These are phyloP conservation scores for Bromus sterilis DNA, from an alignment of 176 grass and related monocot species.

Conservation along the genomic window DNA sequence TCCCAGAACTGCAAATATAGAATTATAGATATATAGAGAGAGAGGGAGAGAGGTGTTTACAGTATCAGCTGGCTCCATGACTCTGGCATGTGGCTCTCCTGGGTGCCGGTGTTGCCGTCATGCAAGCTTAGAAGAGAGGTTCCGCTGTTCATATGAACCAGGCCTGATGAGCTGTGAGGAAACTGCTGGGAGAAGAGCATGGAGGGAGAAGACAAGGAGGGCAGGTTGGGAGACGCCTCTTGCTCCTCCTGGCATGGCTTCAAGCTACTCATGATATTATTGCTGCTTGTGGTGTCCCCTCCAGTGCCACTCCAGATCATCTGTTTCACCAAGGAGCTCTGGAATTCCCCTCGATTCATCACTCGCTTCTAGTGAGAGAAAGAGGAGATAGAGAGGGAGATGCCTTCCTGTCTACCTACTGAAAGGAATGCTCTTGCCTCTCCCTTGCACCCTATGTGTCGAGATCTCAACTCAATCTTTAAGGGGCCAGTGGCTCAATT, in stretches of 20 bases:
- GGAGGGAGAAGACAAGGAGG: conserved; percentile 56
- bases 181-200: conserved; percentile 52
- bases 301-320: conserved; percentile 51
- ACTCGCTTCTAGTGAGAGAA: conserved; percentile 13
- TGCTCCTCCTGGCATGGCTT: conserved; percentile 52
- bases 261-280: conserved; percentile 35
- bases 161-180: conserved; percentile 16
- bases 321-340: conserved; percentile 75
- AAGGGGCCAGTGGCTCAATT: conserved; percentile 24
- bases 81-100: conserved; percentile 53
- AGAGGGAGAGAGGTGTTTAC: conserved; percentile 41
- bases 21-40: conserved; percentile 5
- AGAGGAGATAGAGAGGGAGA: background rate
- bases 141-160: conserved; percentile 17
- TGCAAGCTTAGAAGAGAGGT: conserved; percentile 24
- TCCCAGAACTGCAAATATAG: background rate
- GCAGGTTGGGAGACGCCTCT: conserved; percentile 45
- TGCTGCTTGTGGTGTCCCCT: conserved; percentile 1
- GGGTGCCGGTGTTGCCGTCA: conserved; percentile 9
- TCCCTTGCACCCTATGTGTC: conserved; percentile 14
- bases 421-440: conserved; percentile 19
- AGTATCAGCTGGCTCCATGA: conserved; percentile 87
- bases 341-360: conserved; percentile 70
- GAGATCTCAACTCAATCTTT: conserved; percentile 45
- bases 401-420: background rate